Base-by-base conservation (phyloP, 305 asterid species). In the Fraxinus sp. region DNA sequence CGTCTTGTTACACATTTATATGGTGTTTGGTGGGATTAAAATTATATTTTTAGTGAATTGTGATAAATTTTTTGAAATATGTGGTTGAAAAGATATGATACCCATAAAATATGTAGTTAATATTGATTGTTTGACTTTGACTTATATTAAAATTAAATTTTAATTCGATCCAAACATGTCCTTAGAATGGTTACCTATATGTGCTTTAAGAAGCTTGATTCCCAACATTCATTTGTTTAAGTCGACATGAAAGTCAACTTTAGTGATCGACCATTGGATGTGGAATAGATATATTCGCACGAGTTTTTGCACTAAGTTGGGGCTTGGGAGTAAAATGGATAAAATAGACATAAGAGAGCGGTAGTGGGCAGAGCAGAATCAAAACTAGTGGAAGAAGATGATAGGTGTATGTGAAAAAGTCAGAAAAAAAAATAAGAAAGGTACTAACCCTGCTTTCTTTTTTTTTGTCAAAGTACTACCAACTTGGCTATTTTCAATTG, bases 401-500 rank as follows among this genome's bases (percentile, higher is more conserved):
- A 75, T 77, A 52, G 81, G 82, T 81, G 83, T 79, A 32, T 37
- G 80, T 49, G 79, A 79, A 80, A 49, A 80, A 36, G 68, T 70
- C 36, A 20, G 43, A 2, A 0, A 36, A 84, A 70, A 28, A 28
- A 71, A 32, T 55, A 66, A 77, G 13, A 41, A 79, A 68, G n/a
- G 49, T 3, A 24, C 37, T 10, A 20, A 76, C 36, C 43, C 83
- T 77, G 82, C 84, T 9, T 78, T 52, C 26, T 20, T 14, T 33
- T 5, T 35, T 35, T 35, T 35, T 33, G 78, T 81, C 81, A n/a
- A 57, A 80, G 49, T 6, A 73, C 16, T 66, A 81, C 59, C 87
- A 86, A 82, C 82, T 86, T 88, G 85, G 43, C 79, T 74, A 79
- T 77, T 86, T 83, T 85, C 78, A 81, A 76, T 82, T 84, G 86